Conservation (phyloP, 176 grass and related monocot genomes). For the Dendrocalamus sinicus region DNA sequence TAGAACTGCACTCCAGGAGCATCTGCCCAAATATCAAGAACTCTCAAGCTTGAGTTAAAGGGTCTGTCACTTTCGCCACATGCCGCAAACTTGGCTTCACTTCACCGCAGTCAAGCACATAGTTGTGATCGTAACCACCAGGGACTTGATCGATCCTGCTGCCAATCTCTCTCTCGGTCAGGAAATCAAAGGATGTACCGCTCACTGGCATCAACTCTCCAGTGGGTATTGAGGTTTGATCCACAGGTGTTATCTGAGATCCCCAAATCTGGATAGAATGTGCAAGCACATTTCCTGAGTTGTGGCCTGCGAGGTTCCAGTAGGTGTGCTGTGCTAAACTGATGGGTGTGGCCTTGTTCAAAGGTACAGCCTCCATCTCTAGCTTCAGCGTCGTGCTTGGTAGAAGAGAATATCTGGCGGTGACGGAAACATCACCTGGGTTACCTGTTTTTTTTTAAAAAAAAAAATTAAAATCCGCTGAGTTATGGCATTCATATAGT, state of each 20-base stretch:
- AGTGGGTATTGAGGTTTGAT: slow-evolving; percentile 72
- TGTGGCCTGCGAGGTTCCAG: slow-evolving; percentile 91
- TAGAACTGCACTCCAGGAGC: slow-evolving; percentile 91
- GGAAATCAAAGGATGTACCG: slow-evolving; percentile 76
- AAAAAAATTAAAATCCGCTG: slow-evolving; percentile 18
- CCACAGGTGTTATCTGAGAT: slow-evolving; percentile 71
- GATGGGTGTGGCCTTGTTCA: slow-evolving; percentile 76
- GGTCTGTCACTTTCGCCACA: slow-evolving; percentile 70
- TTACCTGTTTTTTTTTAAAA: slow-evolving; percentile 59
- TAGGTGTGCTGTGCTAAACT: slow-evolving; percentile 88
- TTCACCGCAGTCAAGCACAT: slow-evolving; percentile 60
- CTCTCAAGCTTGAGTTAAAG: slow-evolving; percentile 57
- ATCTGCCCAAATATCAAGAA: slow-evolving; percentile 78
- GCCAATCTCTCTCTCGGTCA: slow-evolving; percentile 50
- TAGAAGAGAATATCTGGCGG: slow-evolving; percentile 73
- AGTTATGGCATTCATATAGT: not conserved
- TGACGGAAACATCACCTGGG: slow-evolving; percentile 78
- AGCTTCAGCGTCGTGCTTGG: slow-evolving; percentile 59
- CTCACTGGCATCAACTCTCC: slow-evolving; percentile 72
- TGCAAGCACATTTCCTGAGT: slow-evolving; percentile 62
- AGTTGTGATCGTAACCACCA: slow-evolving; percentile 65
- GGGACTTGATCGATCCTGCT: slow-evolving; percentile 57
- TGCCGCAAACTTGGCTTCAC: slow-evolving; percentile 61
- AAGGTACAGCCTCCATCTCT: slow-evolving; percentile 79
- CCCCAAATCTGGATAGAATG: slow-evolving; percentile 70